Base-by-base conservation (phyloP, 257 asterid species). In the Marsdenia floribunda region DNA sequence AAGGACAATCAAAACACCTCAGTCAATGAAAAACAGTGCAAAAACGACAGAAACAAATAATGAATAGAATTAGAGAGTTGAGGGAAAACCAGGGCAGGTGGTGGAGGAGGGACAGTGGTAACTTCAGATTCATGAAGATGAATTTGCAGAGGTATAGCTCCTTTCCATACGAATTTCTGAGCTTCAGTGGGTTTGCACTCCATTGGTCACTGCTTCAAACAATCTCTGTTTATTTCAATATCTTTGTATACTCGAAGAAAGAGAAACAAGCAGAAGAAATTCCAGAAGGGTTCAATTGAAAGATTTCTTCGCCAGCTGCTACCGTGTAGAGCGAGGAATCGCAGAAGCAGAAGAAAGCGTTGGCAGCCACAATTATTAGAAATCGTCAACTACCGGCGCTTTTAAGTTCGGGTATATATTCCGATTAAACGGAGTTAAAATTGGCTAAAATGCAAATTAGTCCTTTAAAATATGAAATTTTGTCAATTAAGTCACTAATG, bases 81-180 rank as follows among this genome's bases (percentile, higher is more conserved):
- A 46, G 57, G 73, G n/a, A 13, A 33, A 82, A 95, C 98, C 89
- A 95, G 73, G 78, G 98, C 99, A 76, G 98, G 93, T 26, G 96
- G 79, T 14, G 98, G 99, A 63, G 88, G 83, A 66, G 99, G 98
- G 29, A 92, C 94, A 76, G 96, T 90, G 19, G 99, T 87, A 85
- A 95, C 98, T 91, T 95, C 97, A 22, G 96, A 88, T 52, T 96
- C 92, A 79, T 96, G 97, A 85, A 96, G 99, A 81, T 88, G 97
- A 85, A 96, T 92, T 81, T 90, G 98, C 29, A 96, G 93, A n/a
- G 99, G 99, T 74, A 93, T 85, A 37, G 97, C 93, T 60, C 98
- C 98, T 74, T 85, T 87, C 99, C 99, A 93, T 2, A 88, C 90
- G 66, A 80, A 88, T 73, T 79, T 88, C 55, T 86, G 95, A 72